Conservation (phyloP, 345 rosid genomes). For the Aquilaria sinensis region DNA sequence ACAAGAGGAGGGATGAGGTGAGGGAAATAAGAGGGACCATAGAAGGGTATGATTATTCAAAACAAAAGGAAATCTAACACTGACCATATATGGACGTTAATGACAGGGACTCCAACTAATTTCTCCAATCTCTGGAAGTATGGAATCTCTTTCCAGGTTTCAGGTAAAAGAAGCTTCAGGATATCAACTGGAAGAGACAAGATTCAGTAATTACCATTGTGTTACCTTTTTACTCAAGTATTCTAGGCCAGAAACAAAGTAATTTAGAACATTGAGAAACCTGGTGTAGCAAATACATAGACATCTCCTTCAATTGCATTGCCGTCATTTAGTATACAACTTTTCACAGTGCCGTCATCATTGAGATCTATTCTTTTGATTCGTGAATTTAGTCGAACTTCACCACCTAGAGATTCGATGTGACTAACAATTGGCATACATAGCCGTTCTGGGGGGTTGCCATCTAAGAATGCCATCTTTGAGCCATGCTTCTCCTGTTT, state of each 20-base stretch:
- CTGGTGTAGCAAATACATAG: slow-evolving; percentile 87
- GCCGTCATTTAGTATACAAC: slow-evolving; percentile 59
- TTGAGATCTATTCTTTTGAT: slow-evolving; percentile 78
- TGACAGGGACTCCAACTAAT: slow-evolving; percentile 94
- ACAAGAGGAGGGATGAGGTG: not conserved
- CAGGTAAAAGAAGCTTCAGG: slow-evolving; percentile 84
- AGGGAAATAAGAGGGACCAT: not conserved
- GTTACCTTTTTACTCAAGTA: no score
- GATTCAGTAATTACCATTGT: slow-evolving; percentile 9
- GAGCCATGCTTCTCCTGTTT: slow-evolving; percentile 95
- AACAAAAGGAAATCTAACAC: slow-evolving; percentile 25
- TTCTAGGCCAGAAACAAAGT: no score
- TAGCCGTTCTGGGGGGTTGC: slow-evolving; percentile 94
- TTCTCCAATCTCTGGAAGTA: slow-evolving; percentile 87
- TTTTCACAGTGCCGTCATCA: slow-evolving; percentile 73
- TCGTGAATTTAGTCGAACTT: slow-evolving; percentile 50
- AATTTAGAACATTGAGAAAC: slow-evolving; percentile 26
- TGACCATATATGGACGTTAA: slow-evolving; percentile 95
- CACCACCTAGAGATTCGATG: slow-evolving; percentile 65
- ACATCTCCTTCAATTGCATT: slow-evolving; percentile 70
- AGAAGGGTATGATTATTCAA: not conserved
- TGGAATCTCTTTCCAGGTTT: slow-evolving; percentile 69
- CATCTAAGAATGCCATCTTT: slow-evolving; percentile 97
- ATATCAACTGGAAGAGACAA: slow-evolving; percentile 57
- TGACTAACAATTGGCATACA: slow-evolving; percentile 78